phyloP scores from a whole-genome alignment of 2,329 filamentous ascomycete genomes.

The Botrytis byssoidea region DNA sequence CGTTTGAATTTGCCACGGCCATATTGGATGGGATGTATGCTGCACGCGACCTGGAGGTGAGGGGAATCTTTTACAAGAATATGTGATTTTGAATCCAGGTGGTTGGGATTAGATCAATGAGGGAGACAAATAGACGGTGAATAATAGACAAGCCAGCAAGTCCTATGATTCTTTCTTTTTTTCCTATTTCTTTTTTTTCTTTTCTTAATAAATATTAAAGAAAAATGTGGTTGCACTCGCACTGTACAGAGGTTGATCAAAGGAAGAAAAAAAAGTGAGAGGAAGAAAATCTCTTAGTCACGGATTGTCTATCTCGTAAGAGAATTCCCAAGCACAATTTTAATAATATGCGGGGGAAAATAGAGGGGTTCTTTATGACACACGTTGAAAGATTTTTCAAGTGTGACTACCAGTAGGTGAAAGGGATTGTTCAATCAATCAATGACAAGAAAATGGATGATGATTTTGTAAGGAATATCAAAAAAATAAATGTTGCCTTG shows the following conservation, averaged over 20 bases:
- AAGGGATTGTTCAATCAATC: constrained; percentile 4
- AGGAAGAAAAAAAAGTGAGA: constrained; percentile 13
- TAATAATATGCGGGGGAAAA: constrained; percentile 19
- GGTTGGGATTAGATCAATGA: constrained; percentile 8
- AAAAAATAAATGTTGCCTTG: neutral
- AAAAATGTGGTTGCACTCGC: constrained; percentile 18
- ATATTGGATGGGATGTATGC: constrained; percentile 1
- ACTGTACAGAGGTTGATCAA: constrained; percentile 18
- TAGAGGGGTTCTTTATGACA: constrained; percentile 2
- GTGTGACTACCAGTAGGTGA: neutral
- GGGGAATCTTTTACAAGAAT: constrained; percentile 1
- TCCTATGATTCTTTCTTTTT: neutral
- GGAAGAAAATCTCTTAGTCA: constrained; percentile 20
- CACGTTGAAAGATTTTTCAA: neutral
- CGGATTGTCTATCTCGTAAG: constrained; percentile 19
- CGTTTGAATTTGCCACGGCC: constrained; percentile 18
- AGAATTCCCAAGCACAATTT: constrained; percentile 6
- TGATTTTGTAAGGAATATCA: neutral
- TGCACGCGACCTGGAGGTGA: constrained; percentile 8
- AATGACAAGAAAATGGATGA: neutral
- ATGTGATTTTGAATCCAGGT: constrained; percentile 3
- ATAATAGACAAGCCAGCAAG: neutral
- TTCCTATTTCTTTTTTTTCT: neutral
- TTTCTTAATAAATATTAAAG: neutral
- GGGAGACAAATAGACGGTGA: constrained; percentile 15